Conservation (phyloP, 1,139 yeast species). For the Diutina sp. region DNA sequence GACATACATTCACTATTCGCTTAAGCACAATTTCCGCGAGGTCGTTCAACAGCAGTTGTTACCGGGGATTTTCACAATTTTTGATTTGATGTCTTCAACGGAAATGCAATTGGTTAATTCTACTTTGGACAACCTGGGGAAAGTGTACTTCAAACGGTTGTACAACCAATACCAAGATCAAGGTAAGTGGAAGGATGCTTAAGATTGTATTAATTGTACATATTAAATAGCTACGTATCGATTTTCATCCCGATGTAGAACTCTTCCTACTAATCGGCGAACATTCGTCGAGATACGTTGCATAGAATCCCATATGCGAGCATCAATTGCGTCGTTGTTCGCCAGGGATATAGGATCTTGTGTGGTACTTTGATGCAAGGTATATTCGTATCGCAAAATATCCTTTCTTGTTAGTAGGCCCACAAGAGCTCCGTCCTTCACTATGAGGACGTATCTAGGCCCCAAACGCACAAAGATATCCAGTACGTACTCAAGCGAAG, state of each 20-base stretch:
- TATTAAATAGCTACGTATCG: constrained; percentile 7
- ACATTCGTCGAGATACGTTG: background rate
- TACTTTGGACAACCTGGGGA: constrained; percentile 60
- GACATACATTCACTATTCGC: constrained; percentile 38
- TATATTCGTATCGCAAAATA: constrained; percentile 40
- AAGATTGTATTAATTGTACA: background rate
- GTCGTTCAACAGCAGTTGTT: constrained; percentile 37
- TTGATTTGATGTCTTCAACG: constrained; percentile 55
- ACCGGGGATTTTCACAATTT: constrained; percentile 47
- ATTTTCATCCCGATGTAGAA: constrained; percentile 19
- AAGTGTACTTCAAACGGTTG: constrained; percentile 51
- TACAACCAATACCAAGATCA: constrained; percentile 62
- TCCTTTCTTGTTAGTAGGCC: constrained; percentile 64
- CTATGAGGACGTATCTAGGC: constrained; percentile 62
- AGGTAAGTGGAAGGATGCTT: constrained; percentile 72
- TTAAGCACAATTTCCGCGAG: constrained; percentile 36
- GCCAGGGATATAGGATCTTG: background rate
- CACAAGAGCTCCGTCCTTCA: constrained; percentile 34
- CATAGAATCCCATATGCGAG: background rate
- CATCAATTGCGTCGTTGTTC: background rate
- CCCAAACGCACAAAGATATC: constrained; percentile 72
- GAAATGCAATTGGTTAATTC: constrained; percentile 58
- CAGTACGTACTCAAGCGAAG: constrained; percentile 50
- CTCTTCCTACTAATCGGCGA: constrained; percentile 16
- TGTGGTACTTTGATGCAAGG: constrained; percentile 7